Base-by-base conservation (phyloP, 306 rosid genomes). In the Quercus ilex region DNA sequence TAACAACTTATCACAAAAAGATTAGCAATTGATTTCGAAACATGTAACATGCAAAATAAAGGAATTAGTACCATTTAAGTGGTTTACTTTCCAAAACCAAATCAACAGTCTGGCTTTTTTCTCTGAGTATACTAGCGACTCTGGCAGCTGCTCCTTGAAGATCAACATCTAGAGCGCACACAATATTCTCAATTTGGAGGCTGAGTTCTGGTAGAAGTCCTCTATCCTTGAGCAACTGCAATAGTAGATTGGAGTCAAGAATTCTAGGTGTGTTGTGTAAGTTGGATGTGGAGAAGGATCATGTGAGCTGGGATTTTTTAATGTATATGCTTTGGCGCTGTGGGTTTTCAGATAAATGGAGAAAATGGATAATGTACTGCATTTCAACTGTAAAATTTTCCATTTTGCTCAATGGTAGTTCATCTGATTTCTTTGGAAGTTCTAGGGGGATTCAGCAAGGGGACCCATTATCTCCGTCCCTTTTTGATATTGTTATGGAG, bases 61-160 rank as follows among this genome's bases (percentile, higher is more conserved):
- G n/a, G 62, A 51, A 35, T 13, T 49, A 51, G 73, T 87, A 95
- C 99, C 98, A 95, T 87, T 95, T 91, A 51, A 95, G 98, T 6
- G 94, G 96, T 88, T 95, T 95, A 83, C 86, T 92, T 88, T 92
- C 97, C 88, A 95, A 87, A 60, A 92, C 99, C 86, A 95, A 87
- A 86, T 95, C 97, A 78, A 91, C 97, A 84, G 82, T 89, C 77
- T 85, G 90, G 31, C 98, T 94, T 75, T 91, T 90, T 59, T 81
- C 92, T 79, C 98, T 81, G 41, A 95, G 98, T 77, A 89, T 77
- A 71, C 85, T 90, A 80, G 98, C 98, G 84, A 90, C 98, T 68
- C 75, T 81, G 38, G 97, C 89, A 88, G 99, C 98, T 75, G 84
- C 88, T 58, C 92, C 99, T 89, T 92, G 99, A 77, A 95, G 98